A percentile compares a stretch with the other conserved stretches of the same genome.
Evolutionary conservation across 1,139 yeast species (phyloP).

Genomic region (Hemisphaericaspora subhashii): DNA sequence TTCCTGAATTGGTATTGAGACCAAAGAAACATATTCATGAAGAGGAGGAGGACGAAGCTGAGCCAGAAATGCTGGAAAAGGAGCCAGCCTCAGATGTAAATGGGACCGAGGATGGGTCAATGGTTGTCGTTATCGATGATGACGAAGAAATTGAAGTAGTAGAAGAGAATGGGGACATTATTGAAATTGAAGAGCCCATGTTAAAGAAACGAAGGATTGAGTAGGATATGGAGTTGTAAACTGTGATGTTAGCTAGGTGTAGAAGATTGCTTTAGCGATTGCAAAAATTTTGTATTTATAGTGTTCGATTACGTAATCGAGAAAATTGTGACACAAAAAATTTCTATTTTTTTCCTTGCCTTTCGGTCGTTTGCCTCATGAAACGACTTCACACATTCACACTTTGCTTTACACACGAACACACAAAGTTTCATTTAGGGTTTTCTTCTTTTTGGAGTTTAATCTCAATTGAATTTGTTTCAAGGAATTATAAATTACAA

Average conservation of each 20-base stretch:
- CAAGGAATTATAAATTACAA: no score
- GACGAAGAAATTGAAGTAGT: constrained; percentile 13
- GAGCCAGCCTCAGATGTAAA: no score
- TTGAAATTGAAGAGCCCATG: constrained; percentile 19
- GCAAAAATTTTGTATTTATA: not conserved
- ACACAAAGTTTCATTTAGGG: no score
- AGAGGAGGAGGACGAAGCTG: constrained; percentile 7
- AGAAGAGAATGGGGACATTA: constrained; percentile 9
- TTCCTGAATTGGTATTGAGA: constrained; percentile 28
- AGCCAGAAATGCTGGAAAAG: no score
- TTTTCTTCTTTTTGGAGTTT: no score
- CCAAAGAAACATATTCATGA: constrained; percentile 14
- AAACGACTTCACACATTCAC: no score
- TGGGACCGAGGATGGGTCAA: constrained; percentile 11
- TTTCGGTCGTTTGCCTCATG: no score
- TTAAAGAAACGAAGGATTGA: constrained; percentile 23
- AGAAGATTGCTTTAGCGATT: no score
- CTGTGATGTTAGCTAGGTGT: no score
- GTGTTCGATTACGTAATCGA: not conserved
- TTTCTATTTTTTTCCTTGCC: no score
- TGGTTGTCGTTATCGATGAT: constrained; percentile 11
- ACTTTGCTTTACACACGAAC: no score
- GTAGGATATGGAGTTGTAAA: not conserved
- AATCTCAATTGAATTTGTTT: no score
- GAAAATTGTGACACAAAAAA: not conserved